Evolutionary conservation across 2,329 filamentous ascomycete species (phyloP), one percentile per base, ranked within the genome.

Genomic region (Teratosphaeria destructans): DNA sequence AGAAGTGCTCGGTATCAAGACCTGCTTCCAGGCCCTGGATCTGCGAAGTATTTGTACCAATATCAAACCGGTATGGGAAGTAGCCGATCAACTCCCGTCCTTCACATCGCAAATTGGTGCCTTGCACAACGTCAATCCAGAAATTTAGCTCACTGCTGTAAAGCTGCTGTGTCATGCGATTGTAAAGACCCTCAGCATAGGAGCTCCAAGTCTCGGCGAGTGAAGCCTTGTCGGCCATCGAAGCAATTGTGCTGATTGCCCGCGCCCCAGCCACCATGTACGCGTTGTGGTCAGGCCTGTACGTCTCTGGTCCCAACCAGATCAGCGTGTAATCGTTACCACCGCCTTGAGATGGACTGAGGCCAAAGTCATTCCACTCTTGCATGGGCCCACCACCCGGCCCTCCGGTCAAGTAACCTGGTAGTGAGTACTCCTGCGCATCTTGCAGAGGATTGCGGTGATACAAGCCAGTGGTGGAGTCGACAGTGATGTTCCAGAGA

Each of bases 261-360:
- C 70, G 66, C 1, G 76, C 75, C 60, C 74, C 74, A 11, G 75
- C 76, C 29, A 75, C 73, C 71, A 77, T 77, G 58, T 78, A 78
- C 2, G 74, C 70, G 56, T 78, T 78, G 63, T 75, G 72, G 23
- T 70, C 76, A 3, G 76, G 76, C 12, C 76, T 70, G 58, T 74
- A 78, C 2, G 75, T 76, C 29, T 76, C 67, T 1, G 75, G 76
- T 6, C 76, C 76, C 54, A 74, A 66, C 49, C 62, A 65, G 19
- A 67, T 65, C 68, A 61, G 55, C 3, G 10, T 14, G 47, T 63
- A 63, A 52, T 63, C 59, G 27, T 63, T 63, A 37, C 60, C 58
- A 49, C 58, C 63, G 27, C 60, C 60, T 37, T 54, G 35, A 27
- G 34, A 32, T 26, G 56, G 35, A 23, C 39, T 58, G 39, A 63